Conservation (phyloP, 768 basidiomycete genomes). For the Baorangia bicolor region DNA sequence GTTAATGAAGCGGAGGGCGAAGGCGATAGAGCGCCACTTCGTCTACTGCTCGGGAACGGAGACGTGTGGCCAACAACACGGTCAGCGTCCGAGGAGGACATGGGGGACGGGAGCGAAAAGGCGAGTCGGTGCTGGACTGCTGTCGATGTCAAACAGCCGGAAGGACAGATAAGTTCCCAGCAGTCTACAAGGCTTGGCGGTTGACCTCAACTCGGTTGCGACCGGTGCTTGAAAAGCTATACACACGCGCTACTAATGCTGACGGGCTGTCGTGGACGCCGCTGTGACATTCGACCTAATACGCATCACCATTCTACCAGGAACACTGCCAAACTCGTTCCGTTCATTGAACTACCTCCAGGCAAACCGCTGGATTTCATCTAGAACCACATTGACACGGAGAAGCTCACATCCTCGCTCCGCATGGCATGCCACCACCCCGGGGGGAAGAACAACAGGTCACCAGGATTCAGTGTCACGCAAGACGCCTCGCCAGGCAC, state of each 20-base stretch:
- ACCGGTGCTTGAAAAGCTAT: slow-evolving; percentile 27
- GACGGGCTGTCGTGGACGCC: background rate
- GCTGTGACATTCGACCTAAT: background rate
- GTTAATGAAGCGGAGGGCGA: slow-evolving; percentile 44
- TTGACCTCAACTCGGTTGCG: slow-evolving; percentile 26
- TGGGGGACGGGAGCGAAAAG: slow-evolving; percentile 11
- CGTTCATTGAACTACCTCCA: slow-evolving; percentile 14
- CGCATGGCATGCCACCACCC: slow-evolving; percentile 96
- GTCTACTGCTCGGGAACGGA: slow-evolving; percentile 25
- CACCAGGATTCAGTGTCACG: slow-evolving; percentile 73
- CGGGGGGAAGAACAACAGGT: slow-evolving; percentile 85
- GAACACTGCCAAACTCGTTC: slow-evolving; percentile 8
- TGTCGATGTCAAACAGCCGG: slow-evolving; percentile 16
- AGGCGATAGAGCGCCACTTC: slow-evolving; percentile 28
- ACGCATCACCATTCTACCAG: background rate
- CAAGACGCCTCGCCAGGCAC: slow-evolving; percentile 62
- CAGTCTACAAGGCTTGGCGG: slow-evolving; percentile 13
- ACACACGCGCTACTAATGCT: slow-evolving; percentile 10
- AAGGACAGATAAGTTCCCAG: slow-evolving; percentile 20
- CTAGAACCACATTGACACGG: slow-evolving; percentile 91
- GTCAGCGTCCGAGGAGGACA: slow-evolving; percentile 33
- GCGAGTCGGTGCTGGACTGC: slow-evolving; percentile 15
- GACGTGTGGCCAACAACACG: slow-evolving; percentile 30
- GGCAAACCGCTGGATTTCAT: slow-evolving; percentile 27
- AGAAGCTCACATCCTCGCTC: slow-evolving; percentile 78